Base-by-base conservation (phyloP, 2,329 filamentous ascomycete genomes). In the Pseudocercospora eumusae region DNA sequence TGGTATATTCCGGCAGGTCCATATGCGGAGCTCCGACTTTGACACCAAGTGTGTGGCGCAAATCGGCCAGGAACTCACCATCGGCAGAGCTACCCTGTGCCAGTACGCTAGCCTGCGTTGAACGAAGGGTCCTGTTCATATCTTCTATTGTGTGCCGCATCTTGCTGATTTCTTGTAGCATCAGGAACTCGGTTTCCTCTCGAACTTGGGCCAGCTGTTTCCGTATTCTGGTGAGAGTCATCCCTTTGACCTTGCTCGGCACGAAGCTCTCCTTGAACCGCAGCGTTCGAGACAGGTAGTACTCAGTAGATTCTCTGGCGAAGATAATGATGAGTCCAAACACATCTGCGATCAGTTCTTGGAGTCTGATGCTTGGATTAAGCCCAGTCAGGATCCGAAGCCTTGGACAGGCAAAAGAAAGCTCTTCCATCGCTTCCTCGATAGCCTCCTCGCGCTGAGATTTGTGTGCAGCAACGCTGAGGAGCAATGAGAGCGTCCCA, bases 401-500 rank as follows among this genome's bases (percentile, higher is more conserved):
- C 11, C 62, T 20, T 8, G 62, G 62, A 27, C 62, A 59, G 9
- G 59, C 56, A 31, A 21, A 54, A 21, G 49, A 27, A 28, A 64
- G 44, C 61, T 64, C 61, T 18, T 61, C 58, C 6, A 64, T 31
- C 15, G 15, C 58, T 7, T 57, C 58, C 15, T 57, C 40, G 4
- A 62, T 50, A 10, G 31, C 18, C 11, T 59, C 45, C 47, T 62
- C 60, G 11, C 60, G 60, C 20, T 45, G 45, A 4, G 20, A 15
- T 45, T 59, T 62, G 47, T 55, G 56, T 3, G 53, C 45, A 21
- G 36, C 44, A 3, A 62, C 47, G 31, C 53, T 57, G 13, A 61
- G 9, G 5, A 63, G 33, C 2, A 63, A 23, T 6, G 57, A 63
- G 6, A 63, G n/a, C 4, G 61, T 65, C 5, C 61, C 63, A 44